Evolutionary conservation across 2,329 filamentous ascomycete species (phyloP), one percentile per base, ranked within the genome.

Genomic region (Hypoxylon sp.): DNA sequence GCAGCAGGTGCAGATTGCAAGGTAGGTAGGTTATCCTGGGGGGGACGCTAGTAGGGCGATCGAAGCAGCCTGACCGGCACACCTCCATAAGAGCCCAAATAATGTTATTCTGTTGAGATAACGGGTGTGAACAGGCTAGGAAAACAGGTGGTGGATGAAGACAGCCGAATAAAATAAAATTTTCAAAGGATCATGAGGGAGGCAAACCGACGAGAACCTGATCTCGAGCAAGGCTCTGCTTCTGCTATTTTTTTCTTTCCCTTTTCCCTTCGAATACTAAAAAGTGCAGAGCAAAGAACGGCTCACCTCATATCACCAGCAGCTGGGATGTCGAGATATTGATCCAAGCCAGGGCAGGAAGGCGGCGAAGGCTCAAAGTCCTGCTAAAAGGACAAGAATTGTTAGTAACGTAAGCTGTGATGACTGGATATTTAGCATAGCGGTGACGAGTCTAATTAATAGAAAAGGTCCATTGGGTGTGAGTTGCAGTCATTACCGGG

Each of bases 261-360:
- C 49, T 30, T 17, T 3, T 49, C 21, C 19, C 41, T 17, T 2
- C 23, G 32, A 23, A 23, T 53, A 34, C 61, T 38, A 52, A 58
- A 52, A 58, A 45, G n/a, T 43, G 13, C 45, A 51, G 55, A 30
- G 62, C 17, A 45, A 19, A 30, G 34, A 10, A 30, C 17, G 43
- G 84, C 86, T 77, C 78, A 87, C 86, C 86, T 85, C 80, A 87
- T 85, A 76, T 87, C 85, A 82, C 80, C 76, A 73, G 82, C 80
- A 56, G 82, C 78, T 60, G 81, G 82, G 73, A 87, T 81, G 59
- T 85, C 84, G 75, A 87, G 81, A 75, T 86, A 87, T 73, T 43
- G 38, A 21, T 86, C 84, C 76, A 87, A 80, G 77, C 83, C 84
- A 74, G 79, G 75, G 75, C 81, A 82, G 63, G 80, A 78, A 69